Evolutionary conservation across 2,329 filamentous ascomycete species (phyloP).

Genomic region (Cordyceps tenuipes): DNA sequence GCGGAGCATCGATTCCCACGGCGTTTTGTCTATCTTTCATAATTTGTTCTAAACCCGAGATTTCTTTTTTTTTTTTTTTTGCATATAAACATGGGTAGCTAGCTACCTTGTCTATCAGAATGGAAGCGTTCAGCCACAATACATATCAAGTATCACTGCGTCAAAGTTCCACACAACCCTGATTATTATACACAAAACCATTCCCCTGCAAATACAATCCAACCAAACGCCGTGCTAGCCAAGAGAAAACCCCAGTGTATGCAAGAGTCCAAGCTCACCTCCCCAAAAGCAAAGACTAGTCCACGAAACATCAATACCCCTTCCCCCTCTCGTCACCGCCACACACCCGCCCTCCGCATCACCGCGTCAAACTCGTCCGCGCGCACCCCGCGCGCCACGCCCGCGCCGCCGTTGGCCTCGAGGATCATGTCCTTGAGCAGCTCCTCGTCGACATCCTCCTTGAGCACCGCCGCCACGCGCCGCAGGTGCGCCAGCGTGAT

Average conservation of each 20-base stretch:
- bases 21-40: slow-evolving; percentile 14
- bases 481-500: slow-evolving; percentile 75
- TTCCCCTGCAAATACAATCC: not conserved
- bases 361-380: slow-evolving; percentile 78
- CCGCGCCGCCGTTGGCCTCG: slow-evolving; percentile 79
- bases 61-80: no score
- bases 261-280: not conserved
- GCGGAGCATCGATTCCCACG: slow-evolving; percentile 17
- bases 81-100: not conserved
- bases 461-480: slow-evolving; percentile 69
- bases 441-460: slow-evolving; percentile 77
- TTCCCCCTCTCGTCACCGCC: slow-evolving; percentile 46
- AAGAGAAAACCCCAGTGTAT: not conserved
- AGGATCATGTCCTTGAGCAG: slow-evolving; percentile 87
- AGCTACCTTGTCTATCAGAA: slow-evolving; percentile 4
- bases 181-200: no score
- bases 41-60: not conserved
- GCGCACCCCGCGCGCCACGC: slow-evolving; percentile 61
- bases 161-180: no score
- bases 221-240: not conserved
- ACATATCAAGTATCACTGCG: not conserved
- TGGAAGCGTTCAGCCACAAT: not conserved
- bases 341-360: slow-evolving; percentile 76
- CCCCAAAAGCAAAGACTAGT: not conserved
- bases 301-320: not conserved